Conservation (phyloP, 1,139 yeast genomes). For the Protomyces macrosporus region DNA sequence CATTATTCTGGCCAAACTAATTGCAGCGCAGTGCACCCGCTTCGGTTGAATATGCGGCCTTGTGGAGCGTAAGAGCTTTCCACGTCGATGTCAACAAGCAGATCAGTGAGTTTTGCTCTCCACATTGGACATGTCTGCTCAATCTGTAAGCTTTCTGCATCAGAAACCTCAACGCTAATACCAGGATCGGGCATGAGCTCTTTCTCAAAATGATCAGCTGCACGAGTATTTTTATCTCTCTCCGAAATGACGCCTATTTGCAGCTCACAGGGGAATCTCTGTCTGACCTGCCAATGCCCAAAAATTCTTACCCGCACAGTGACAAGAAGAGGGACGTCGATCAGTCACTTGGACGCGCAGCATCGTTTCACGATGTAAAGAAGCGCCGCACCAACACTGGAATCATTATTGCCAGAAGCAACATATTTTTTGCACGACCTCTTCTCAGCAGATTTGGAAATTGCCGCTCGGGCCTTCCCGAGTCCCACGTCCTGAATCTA, state of each 20-base stretch:
- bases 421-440: slow-evolving; percentile 27
- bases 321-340: not conserved
- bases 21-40: too few relatives aligned
- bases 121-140: not conserved
- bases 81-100: too few relatives aligned
- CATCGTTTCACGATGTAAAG: not conserved
- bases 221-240: slow-evolving; percentile 24
- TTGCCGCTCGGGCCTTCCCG: slow-evolving; percentile 21
- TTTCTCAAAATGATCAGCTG: slow-evolving; percentile 14
- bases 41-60: too few relatives aligned
- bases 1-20: too few relatives aligned
- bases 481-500: slow-evolving; percentile 15
- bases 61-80: too few relatives aligned
- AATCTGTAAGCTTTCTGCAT: not conserved
- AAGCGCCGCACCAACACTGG: slow-evolving; percentile 2
- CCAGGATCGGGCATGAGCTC: slow-evolving; percentile 27
- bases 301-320: not conserved
- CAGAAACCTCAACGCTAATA: not conserved
- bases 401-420: slow-evolving; percentile 27
- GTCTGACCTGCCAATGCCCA: not conserved
- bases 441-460: slow-evolving; percentile 1
- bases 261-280: slow-evolving; percentile 26
- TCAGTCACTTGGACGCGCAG: not conserved
- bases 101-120: not conserved
- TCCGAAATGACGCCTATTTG: slow-evolving; percentile 14